A percentile compares a stretch with the other conserved stretches of the same genome.
These are phyloP conservation scores for Magnaporthiopsis incrustans DNA, from an alignment of 2,329 filamentous ascomycete species.

Conservation along the genomic window DNA sequence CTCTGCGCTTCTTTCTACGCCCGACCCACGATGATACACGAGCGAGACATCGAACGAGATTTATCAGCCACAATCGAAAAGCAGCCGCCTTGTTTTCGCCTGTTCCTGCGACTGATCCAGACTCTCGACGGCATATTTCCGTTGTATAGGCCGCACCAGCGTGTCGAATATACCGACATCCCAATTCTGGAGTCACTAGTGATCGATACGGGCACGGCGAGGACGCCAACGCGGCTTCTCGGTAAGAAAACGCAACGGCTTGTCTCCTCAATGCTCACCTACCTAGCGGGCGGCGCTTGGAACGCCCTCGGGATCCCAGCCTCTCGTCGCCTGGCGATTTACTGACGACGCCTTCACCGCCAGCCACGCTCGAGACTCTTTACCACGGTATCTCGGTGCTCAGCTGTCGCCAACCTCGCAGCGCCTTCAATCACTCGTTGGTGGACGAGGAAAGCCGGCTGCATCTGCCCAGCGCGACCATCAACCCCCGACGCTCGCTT, in stretches of 20 bases:
- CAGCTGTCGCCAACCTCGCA: conserved; percentile 44
- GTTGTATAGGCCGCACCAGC: conserved; percentile 49
- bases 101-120: conserved; percentile 46
- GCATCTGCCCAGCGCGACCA: conserved; percentile 35
- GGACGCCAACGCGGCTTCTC: conserved; percentile 39
- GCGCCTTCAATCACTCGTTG: conserved; percentile 16
- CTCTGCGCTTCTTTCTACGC: conserved; percentile 53
- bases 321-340: not conserved
- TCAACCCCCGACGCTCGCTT: conserved; percentile 49
- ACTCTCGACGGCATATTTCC: conserved; percentile 52
- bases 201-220: conserved; percentile 42
- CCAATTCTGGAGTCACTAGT: conserved; percentile 51
- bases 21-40: conserved; percentile 51
- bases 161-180: conserved; percentile 41
- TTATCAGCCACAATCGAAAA: conserved; percentile 41
- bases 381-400: conserved; percentile 58
- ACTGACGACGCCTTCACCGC: conserved; percentile 14
- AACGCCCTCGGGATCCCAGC: too few relatives aligned
- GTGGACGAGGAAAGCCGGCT: conserved; percentile 28
- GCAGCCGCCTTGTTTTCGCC: conserved; percentile 46
- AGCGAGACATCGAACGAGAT: conserved; percentile 49
- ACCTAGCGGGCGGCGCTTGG: not conserved
- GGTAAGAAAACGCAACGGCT: conserved; percentile 24
- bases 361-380: conserved; percentile 53
- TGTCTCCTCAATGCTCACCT: too few relatives aligned